Evolutionary conservation across 345 rosid genomes (phyloP).

Genomic region (Ailanthus altissimus): DNA sequence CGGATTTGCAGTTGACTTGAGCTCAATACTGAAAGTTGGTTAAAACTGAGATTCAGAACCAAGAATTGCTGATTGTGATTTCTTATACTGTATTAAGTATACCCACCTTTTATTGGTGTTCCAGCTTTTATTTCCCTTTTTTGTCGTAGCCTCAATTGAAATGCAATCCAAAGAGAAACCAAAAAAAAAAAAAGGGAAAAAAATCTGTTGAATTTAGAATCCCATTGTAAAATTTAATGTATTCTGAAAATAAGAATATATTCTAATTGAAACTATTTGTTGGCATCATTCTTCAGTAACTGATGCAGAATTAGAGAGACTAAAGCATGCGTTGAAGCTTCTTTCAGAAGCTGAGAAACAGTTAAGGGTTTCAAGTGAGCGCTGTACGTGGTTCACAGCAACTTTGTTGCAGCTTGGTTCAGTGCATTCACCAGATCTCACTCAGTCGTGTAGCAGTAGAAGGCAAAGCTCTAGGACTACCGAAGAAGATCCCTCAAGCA

Average conservation of each 20-base stretch:
- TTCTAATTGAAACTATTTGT: not conserved
- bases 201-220: not conserved
- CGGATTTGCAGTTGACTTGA: not conserved
- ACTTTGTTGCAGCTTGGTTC: constrained; percentile 93
- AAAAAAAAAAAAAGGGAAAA: not conserved
- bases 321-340: constrained; percentile 94
- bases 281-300: constrained; percentile 53
- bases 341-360: constrained; percentile 97
- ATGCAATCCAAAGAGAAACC: not conserved
- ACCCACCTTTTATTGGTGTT: not conserved
- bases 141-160: not conserved
- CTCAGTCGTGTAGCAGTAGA: constrained; percentile 75
- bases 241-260: not conserved
- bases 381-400: constrained; percentile 97
- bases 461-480: constrained; percentile 85
- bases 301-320: constrained; percentile 78
- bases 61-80: not conserved
- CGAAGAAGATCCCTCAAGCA: constrained; percentile 76
- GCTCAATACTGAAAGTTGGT: not conserved
- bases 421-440: constrained; percentile 69
- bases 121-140: not conserved
- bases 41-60: not conserved
- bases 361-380: constrained; percentile 80
- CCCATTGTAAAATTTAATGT: not conserved
- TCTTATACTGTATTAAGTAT: not conserved